Percentiles rank a stretch among this genome's conserved stretches.
Conservation (phyloP, 495 filamentous ascomycete species). For the Pseudomonodictys pantanalensis region DNA sequence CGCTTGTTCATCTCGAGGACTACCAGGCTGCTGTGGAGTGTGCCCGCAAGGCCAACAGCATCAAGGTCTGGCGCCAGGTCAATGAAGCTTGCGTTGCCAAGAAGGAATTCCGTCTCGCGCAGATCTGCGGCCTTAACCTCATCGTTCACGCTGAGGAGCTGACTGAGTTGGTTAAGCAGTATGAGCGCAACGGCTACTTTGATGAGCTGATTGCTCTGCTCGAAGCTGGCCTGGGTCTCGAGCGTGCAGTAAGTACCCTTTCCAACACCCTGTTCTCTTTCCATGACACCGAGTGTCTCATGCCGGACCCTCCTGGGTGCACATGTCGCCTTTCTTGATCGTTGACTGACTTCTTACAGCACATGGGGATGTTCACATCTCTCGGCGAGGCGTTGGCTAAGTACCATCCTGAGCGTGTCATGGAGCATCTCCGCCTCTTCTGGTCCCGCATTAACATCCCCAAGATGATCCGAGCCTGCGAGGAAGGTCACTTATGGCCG, state of each 20-base stretch:
- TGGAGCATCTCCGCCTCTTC: slow-evolving; percentile 99
- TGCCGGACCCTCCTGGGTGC: too few species aligned
- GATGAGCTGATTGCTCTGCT: slow-evolving; percentile 94
- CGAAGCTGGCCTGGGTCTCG: slow-evolving; percentile 91
- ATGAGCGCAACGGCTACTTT: slow-evolving; percentile 96
- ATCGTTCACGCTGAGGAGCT: slow-evolving; percentile 98
- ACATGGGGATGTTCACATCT: slow-evolving; percentile 97
- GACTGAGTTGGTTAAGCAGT: slow-evolving; percentile 88
- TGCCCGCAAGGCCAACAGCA: slow-evolving; percentile 95
- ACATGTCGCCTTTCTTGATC: too few species aligned
- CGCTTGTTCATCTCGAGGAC: slow-evolving; percentile 90
- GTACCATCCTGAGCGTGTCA: slow-evolving; percentile 92
- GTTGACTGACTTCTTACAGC: too few species aligned
- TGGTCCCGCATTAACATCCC: slow-evolving; percentile 98
- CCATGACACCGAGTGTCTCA: too few species aligned
- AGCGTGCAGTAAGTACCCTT: slow-evolving; percentile 54
- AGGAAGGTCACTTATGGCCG: slow-evolving; percentile 95
- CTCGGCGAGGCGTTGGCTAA: slow-evolving; percentile 93
- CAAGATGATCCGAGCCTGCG: slow-evolving; percentile 93
- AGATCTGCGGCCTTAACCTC: slow-evolving; percentile 98
- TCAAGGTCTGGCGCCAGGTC: slow-evolving; percentile 99
- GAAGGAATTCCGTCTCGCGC: slow-evolving; percentile 98
- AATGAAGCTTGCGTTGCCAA: slow-evolving; percentile 95
- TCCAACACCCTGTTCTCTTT: too few species aligned
- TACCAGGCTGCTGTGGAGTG: slow-evolving; percentile 99